Evolutionary conservation across 768 basidiomycete genomes (phyloP).

Genomic region (Boletales sp.): DNA sequence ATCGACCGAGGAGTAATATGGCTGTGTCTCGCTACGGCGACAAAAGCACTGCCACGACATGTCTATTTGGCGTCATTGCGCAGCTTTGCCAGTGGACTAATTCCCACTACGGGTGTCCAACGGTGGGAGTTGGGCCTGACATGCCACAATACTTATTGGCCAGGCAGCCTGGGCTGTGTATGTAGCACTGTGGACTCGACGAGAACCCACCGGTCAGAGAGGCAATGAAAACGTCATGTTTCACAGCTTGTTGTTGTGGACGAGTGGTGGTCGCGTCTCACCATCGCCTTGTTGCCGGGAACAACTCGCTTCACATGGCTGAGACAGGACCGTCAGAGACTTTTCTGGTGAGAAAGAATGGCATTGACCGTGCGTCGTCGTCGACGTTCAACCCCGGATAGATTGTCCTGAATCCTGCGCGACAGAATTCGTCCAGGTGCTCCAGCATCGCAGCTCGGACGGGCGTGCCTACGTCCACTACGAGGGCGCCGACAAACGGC

Average conservation of each 20-base stretch:
- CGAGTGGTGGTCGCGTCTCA: neutral
- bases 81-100: too few species aligned
- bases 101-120: too few species aligned
- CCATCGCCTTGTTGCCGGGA: neutral
- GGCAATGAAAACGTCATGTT: too few species aligned
- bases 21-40: too few species aligned
- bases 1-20: too few species aligned
- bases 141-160: too few species aligned
- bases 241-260: constrained; percentile 2
- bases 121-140: too few species aligned
- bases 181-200: too few species aligned
- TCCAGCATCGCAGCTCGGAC: constrained; percentile 42
- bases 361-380: constrained; percentile 33
- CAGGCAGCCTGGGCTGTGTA: too few species aligned
- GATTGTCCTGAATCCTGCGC: constrained; percentile 11
- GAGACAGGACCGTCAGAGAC: constrained; percentile 12
- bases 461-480: constrained; percentile 72
- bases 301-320: constrained; percentile 16
- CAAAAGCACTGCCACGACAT: too few species aligned
- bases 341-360: constrained; percentile 32
- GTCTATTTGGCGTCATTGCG: too few species aligned
- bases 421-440: constrained; percentile 47
- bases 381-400: constrained; percentile 6
- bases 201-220: too few species aligned
- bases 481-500: constrained; percentile 61